Evolutionary conservation across 768 basidiomycete genomes (phyloP), one percentile per base, ranked within the genome.

Genomic region (Lactarius sp.): DNA sequence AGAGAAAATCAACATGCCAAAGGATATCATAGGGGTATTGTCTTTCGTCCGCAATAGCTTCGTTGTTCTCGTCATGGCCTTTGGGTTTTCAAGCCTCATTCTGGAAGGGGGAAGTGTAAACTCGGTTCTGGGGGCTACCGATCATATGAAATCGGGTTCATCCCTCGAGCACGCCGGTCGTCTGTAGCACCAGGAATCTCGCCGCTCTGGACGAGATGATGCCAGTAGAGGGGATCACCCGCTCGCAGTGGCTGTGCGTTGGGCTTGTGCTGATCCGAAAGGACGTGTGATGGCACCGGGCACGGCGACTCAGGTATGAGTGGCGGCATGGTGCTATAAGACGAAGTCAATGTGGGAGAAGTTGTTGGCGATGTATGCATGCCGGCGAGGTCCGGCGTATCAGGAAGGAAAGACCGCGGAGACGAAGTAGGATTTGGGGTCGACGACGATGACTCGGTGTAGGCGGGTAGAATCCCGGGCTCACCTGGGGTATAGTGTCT

Each of bases 221-320:
- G 88, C 89, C 89, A 92, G 70, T 80, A 88, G 18, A 91, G 75
- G 10, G 83, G 70, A 65, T 89, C 87, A 22, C 88, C 88, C 10
- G 78, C 76, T 69, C 75, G 78, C 44, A 78, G 75, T 7, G 71
- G 69, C 59, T 82, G 80, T 20, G 61, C 6, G 16, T 33, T 51
- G 37, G 70, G 49, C 46, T 61, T 64, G 76, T 75, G 61, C 76
- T 75, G 61, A 52, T 81, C 79, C 60, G 73, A 66, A 67, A 74
- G 70, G 51, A 71, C 56, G 51, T 69, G 66, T 22, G 66, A 72
- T 37, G 75, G 59, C 51, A 73, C 73, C 34, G 67, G 59, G 52
- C 56, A 70, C 41, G 65, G 58, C 13, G 63, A 13, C 34, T 65
- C 68, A n/a, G 66, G 39, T 3, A 67, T 49, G 16, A 31, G 68